Percentiles rank a stretch among this genome's conserved stretches.
Conservation (phyloP, 768 basidiomycete species). For the Tylopilus sp. region DNA sequence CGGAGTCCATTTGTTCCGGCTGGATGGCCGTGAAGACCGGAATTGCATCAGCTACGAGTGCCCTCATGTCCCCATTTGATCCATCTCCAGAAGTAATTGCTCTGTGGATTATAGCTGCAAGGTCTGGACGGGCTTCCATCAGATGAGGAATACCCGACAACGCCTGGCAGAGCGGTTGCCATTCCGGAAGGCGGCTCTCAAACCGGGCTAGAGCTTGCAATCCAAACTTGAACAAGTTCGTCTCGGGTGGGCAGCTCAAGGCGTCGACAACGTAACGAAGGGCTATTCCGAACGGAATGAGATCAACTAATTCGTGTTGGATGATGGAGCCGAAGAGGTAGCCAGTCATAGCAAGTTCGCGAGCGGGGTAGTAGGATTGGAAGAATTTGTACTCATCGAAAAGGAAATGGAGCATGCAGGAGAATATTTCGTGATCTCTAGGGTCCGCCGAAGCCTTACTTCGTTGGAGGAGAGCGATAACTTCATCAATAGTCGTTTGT, state of each 20-base stretch:
- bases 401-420: slow-evolving; percentile 99
- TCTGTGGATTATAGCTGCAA: slow-evolving; percentile 67
- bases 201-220: slow-evolving; percentile 87
- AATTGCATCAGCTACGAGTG: slow-evolving; percentile 39
- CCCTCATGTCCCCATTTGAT: slow-evolving; percentile 38
- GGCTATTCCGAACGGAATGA: slow-evolving; percentile 92
- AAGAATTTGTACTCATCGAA: slow-evolving; percentile 99
- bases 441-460: slow-evolving; percentile 79
- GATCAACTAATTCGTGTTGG: slow-evolving; percentile 88
- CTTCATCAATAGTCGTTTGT: slow-evolving; percentile 90
- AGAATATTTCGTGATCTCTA: slow-evolving; percentile 93
- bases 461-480: slow-evolving; percentile 82
- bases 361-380: slow-evolving; percentile 90
- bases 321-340: slow-evolving; percentile 96
- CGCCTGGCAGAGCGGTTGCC: slow-evolving; percentile 89
- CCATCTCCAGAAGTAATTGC: slow-evolving; percentile 56
- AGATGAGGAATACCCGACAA: slow-evolving; percentile 85
- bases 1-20: slow-evolving; percentile 62
- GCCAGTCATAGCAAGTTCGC: slow-evolving; percentile 94
- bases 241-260: slow-evolving; percentile 83
- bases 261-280: slow-evolving; percentile 97
- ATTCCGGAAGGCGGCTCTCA: slow-evolving; percentile 82
- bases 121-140: slow-evolving; percentile 79
- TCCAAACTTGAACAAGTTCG: slow-evolving; percentile 94
- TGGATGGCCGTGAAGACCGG: slow-evolving; percentile 77